Evolutionary conservation across 208 protist species (phyloP).

Genomic region (Acanthamoeba castellanii): DNA sequence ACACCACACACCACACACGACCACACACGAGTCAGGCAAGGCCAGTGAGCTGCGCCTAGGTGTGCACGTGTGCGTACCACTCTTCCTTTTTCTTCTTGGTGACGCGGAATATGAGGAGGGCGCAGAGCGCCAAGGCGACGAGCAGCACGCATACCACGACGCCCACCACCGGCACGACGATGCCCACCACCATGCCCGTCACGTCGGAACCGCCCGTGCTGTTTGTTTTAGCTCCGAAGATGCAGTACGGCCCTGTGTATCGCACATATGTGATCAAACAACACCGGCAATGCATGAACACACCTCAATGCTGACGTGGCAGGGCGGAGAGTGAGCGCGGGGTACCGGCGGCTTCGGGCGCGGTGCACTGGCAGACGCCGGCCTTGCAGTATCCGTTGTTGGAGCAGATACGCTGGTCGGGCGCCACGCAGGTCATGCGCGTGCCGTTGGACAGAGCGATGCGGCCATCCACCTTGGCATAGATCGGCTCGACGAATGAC

Average conservation of each 20-base stretch:
- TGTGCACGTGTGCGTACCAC: neutral
- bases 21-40: neutral
- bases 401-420: constrained; percentile 17
- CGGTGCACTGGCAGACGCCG: constrained; percentile 57
- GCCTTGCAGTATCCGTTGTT: constrained; percentile 41
- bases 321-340: no score
- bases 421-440: constrained; percentile 12
- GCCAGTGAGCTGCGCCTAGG: no score
- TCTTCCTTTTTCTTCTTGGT: constrained; percentile 31
- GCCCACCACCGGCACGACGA: neutral
- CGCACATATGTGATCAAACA: neutral
- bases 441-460: neutral
- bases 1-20: neutral
- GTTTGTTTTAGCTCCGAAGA: neutral
- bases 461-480: neutral
- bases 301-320: neutral
- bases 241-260: constrained; percentile 3
- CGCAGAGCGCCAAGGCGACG: neutral
- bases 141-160: neutral
- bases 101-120: constrained; percentile 18
- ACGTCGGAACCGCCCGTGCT: constrained; percentile 26
- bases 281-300: no score
- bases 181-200: constrained; percentile 4
- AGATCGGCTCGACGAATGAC: neutral
- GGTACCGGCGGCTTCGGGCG: neutral